These are phyloP conservation scores for Colletotrichum sp. DNA, from an alignment of 2,329 filamentous ascomycete species.

Conservation along the genomic window DNA sequence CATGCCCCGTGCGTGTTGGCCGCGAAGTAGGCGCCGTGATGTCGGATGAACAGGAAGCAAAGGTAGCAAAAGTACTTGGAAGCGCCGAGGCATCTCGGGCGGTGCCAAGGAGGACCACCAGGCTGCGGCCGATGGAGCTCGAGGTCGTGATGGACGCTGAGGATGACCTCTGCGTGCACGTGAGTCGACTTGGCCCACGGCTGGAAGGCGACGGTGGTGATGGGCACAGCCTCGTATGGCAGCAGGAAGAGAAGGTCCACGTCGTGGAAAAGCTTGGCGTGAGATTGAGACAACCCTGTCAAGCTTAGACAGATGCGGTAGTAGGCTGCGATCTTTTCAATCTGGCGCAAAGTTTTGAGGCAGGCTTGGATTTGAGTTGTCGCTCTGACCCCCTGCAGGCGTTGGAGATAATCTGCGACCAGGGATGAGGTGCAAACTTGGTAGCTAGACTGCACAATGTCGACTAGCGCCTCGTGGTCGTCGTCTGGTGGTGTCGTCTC, in stretches of 20 bases:
- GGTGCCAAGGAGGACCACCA: not conserved
- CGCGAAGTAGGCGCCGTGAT: conserved; percentile 21
- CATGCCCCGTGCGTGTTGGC: conserved; percentile 22
- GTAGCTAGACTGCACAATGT: conserved; percentile 13
- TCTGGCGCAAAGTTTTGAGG: conserved; percentile 21
- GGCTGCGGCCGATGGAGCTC: not conserved
- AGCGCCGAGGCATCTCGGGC: conserved; percentile 19
- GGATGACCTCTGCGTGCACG: conserved; percentile 22
- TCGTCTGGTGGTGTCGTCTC: not conserved
- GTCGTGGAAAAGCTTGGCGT: not conserved
- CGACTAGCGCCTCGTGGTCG: conserved; percentile 2
- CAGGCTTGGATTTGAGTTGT: conserved; percentile 21
- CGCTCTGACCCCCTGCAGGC: conserved; percentile 5
- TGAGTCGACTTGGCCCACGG: conserved; percentile 21
- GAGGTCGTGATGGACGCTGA: conserved; percentile 19
- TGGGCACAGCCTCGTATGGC: conserved; percentile 17
- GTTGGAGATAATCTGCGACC: conserved; percentile 7
- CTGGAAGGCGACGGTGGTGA: conserved; percentile 18
- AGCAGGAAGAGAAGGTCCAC: conserved; percentile 13
- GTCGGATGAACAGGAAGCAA: conserved; percentile 21
- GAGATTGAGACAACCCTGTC: not conserved
- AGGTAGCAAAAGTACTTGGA: conserved; percentile 24
- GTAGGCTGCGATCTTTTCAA: conserved; percentile 23
- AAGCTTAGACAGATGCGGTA: conserved; percentile 15
- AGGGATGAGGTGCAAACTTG: not conserved